Percentiles rank a stretch among this genome's conserved stretches.
Evolutionary conservation across 805 yeast genomes (phyloP).

Genomic region (Zygoascus tannicola): DNA sequence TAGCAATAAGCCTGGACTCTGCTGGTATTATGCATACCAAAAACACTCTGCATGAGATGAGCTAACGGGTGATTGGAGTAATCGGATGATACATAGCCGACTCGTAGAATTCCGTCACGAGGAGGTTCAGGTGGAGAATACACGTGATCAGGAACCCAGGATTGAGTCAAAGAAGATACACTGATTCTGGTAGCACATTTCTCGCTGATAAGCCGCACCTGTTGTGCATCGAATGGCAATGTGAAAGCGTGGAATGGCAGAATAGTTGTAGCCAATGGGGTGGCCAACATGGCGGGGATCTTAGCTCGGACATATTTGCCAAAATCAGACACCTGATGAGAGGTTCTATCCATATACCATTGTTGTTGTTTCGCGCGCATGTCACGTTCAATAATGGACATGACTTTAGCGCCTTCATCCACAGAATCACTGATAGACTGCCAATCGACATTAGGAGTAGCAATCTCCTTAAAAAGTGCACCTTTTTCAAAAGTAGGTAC

Average conservation of each 20-base stretch:
- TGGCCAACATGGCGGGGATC: conserved; percentile 19
- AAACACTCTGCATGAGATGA: conserved; percentile 28
- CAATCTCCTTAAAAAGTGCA: conserved; percentile 8
- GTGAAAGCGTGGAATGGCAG: conserved; percentile 29
- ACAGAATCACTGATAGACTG: conserved; percentile 4
- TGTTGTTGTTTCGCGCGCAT: conserved; percentile 19
- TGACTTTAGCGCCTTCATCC: conserved; percentile 23
- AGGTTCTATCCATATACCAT: conserved; percentile 19
- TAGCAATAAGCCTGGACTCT: conserved; percentile 23
- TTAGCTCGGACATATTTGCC: conserved; percentile 16
- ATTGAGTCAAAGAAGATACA: conserved; percentile 17
- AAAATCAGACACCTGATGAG: conserved; percentile 2
- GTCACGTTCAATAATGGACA: conserved; percentile 20
- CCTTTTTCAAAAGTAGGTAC: conserved; percentile 4
- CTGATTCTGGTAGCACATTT: conserved; percentile 22
- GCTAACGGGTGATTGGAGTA: conserved; percentile 28
- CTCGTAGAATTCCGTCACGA: conserved; percentile 14
- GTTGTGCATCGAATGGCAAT: conserved; percentile 20
- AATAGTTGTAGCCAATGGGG: conserved; percentile 25
- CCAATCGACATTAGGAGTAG: background rate
- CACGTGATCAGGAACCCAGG: conserved; percentile 24
- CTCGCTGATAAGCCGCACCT: conserved; percentile 22
- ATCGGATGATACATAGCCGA: conserved; percentile 28
- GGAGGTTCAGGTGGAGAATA: conserved; percentile 27
- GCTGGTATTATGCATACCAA: conserved; percentile 24